Conservation (phyloP, 1,284 basidiomycete genomes). For the Somion occarium region DNA sequence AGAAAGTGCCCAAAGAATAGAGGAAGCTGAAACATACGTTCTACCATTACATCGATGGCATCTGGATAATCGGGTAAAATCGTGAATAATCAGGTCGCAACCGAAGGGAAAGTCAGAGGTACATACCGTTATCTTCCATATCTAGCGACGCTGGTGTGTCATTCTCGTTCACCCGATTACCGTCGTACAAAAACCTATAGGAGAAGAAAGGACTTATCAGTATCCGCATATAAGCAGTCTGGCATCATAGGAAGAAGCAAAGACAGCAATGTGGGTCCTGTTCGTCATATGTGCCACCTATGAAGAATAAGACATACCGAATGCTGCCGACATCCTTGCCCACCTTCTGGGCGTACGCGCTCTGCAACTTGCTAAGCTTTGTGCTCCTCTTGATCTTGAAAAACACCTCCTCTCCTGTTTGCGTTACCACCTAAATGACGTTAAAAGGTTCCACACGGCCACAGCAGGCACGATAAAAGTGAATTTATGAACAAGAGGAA, state of each 20-base stretch:
- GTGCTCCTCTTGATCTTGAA: conserved; percentile 98
- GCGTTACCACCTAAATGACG: conserved; percentile 62
- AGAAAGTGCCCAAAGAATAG: conserved; percentile 3
- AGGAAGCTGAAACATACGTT: conserved; percentile 61
- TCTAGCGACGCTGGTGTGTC: conserved; percentile 81
- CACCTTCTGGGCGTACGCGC: conserved; percentile 90
- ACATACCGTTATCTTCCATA: conserved; percentile 80
- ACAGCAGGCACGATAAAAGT: neutral
- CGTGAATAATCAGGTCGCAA: conserved; percentile 3
- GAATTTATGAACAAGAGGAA: neutral
- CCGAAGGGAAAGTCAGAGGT: neutral
- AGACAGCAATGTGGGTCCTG: too few species aligned
- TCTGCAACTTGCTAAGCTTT: conserved; percentile 89
- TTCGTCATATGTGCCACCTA: neutral
- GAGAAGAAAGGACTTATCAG: conserved; percentile 5
- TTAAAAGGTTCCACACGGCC: conserved; percentile 10
- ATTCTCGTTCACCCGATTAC: conserved; percentile 75
- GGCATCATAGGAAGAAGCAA: too few species aligned
- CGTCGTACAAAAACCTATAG: conserved; percentile 82
- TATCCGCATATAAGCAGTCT: neutral
- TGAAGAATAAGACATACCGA: conserved; percentile 51
- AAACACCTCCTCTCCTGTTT: conserved; percentile 86
- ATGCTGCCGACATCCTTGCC: conserved; percentile 86
- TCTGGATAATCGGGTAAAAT: conserved; percentile 38
- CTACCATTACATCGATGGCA: conserved; percentile 89